phyloP scores from a whole-genome alignment of 2,329 filamentous ascomycete genomes.

The Colletotrichum acutatum region DNA sequence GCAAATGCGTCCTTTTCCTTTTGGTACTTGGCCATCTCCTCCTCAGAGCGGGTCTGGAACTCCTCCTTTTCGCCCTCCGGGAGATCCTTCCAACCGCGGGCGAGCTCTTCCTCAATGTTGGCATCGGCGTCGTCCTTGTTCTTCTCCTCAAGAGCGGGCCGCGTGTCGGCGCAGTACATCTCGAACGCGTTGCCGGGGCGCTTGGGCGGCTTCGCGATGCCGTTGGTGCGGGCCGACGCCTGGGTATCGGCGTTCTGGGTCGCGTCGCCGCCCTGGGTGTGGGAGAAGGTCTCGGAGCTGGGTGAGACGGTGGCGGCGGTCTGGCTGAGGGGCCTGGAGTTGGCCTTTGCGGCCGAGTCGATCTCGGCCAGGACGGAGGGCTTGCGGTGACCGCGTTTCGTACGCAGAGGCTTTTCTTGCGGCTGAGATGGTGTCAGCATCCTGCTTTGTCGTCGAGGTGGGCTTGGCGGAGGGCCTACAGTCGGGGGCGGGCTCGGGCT shows the following conservation, averaged over 20 bases:
- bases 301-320: constrained; percentile 59
- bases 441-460: constrained; percentile 36
- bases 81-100: constrained; percentile 65
- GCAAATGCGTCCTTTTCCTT: constrained; percentile 50
- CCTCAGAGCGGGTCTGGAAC: constrained; percentile 56
- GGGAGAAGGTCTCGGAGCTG: constrained; percentile 64
- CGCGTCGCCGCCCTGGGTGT: constrained; percentile 49
- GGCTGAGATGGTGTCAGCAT: constrained; percentile 60
- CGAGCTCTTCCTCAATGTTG: constrained; percentile 65
- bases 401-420: constrained; percentile 80
- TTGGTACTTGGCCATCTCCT: constrained; percentile 53
- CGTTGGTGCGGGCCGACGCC: constrained; percentile 48
- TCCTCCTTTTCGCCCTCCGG: constrained; percentile 60
- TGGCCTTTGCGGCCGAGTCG: constrained; percentile 52
- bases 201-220: constrained; percentile 53
- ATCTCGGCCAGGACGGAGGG: constrained; percentile 58
- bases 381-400: constrained; percentile 78
- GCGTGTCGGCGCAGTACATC: constrained; percentile 63
- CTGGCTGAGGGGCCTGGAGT: constrained; percentile 57
- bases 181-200: constrained; percentile 63
- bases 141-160: constrained; percentile 56
- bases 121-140: constrained; percentile 50
- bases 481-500: constrained; percentile 84
- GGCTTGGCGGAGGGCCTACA: constrained; percentile 57
- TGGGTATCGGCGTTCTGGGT: constrained; percentile 44